A percentile compares a stretch with the other conserved stretches of the same genome.
Evolutionary conservation across 1,139 yeast species (phyloP).

Genomic region (Trichomonascaceae sp.): DNA sequence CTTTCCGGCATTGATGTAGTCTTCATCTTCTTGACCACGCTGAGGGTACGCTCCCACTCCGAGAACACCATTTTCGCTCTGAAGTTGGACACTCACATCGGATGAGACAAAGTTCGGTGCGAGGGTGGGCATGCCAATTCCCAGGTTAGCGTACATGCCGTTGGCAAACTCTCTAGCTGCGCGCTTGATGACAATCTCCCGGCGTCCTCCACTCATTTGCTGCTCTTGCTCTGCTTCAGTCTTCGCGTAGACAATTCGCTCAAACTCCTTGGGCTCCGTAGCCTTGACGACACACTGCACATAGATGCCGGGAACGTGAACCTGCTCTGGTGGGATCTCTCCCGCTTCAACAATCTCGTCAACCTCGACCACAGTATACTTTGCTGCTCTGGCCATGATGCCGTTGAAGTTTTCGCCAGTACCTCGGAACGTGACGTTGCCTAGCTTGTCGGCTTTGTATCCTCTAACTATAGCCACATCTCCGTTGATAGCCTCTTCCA

Average conservation of each 20-base stretch:
- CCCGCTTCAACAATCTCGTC: slow-evolving; percentile 33
- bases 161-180: slow-evolving; percentile 32
- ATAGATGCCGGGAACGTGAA: slow-evolving; percentile 31
- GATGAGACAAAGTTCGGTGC: slow-evolving; percentile 30
- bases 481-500: slow-evolving; percentile 31
- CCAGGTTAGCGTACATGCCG: slow-evolving; percentile 32
- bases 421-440: slow-evolving; percentile 32
- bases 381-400: slow-evolving; percentile 31
- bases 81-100: slow-evolving; percentile 27
- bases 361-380: slow-evolving; percentile 32
- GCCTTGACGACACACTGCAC: slow-evolving; percentile 28
- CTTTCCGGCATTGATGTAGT: slow-evolving; percentile 35
- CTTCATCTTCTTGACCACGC: slow-evolving; percentile 32
- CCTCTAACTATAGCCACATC: slow-evolving; percentile 33
- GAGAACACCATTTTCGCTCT: slow-evolving; percentile 34
- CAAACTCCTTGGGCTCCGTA: slow-evolving; percentile 29
- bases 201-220: slow-evolving; percentile 10
- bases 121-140: slow-evolving; percentile 35
- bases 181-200: slow-evolving; percentile 29
- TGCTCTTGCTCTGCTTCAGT: slow-evolving; percentile 8
- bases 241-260: slow-evolving; percentile 19
- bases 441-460: slow-evolving; percentile 30
- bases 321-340: slow-evolving; percentile 29
- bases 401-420: slow-evolving; percentile 33
- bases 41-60: slow-evolving; percentile 34